Percentiles rank a stretch among this genome's conserved stretches.
These are phyloP conservation scores for Torulaspora delbrueckii DNA, from an alignment of 805 yeast species.

Conservation along the genomic window DNA sequence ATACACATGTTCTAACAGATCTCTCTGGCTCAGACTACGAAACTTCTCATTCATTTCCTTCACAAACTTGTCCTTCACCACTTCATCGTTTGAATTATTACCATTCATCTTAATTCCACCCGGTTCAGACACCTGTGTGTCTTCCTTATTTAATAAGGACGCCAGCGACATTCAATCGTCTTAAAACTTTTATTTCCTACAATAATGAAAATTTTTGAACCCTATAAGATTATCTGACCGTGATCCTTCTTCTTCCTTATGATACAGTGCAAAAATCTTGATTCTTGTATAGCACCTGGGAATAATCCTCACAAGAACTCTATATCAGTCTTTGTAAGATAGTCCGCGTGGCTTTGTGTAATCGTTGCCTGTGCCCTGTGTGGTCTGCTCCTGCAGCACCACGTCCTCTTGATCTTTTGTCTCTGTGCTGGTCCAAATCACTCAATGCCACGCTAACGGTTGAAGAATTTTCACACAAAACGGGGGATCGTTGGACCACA, in stretches of 20 bases:
- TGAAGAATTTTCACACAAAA: conserved; percentile 7
- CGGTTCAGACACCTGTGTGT: conserved; percentile 8
- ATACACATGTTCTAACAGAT: conserved; percentile 24
- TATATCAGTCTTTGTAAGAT: not conserved
- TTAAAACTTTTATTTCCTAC: not conserved
- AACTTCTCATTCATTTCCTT: conserved; percentile 21
- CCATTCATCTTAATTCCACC: conserved; percentile 4
- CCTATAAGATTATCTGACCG: not conserved
- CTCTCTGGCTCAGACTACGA: conserved; percentile 21
- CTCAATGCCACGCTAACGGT: conserved; percentile 7
- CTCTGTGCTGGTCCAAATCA: conserved; percentile 11
- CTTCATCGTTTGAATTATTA: conserved; percentile 1
- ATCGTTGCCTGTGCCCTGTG: not conserved
- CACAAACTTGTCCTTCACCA: conserved; percentile 14
- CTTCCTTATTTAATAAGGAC: conserved; percentile 29
- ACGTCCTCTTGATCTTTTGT: conserved; percentile 8
- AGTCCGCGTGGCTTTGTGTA: not conserved
- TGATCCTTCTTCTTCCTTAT: not conserved
- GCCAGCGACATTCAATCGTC: conserved; percentile 28
- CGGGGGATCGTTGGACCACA: not conserved
- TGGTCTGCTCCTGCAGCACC: conserved; percentile 7
- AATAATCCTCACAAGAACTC: not conserved
- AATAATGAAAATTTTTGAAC: not conserved
- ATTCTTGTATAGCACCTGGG: not conserved
- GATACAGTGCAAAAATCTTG: too few species aligned